Evolutionary conservation across 179 eudicot species (phyloP).

Genomic region (Pouteria campechiana): DNA sequence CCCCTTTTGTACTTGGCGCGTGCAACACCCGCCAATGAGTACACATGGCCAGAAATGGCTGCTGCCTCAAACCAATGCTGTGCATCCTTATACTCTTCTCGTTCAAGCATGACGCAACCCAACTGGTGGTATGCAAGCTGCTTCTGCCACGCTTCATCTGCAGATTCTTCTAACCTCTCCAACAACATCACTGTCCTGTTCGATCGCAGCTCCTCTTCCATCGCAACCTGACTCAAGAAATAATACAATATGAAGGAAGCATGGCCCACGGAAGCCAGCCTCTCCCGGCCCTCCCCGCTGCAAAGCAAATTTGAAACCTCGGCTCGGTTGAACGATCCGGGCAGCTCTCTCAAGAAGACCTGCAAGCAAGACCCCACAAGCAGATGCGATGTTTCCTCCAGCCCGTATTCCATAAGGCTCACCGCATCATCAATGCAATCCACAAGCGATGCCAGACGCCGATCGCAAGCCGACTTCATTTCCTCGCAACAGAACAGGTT

Average conservation of each 20-base stretch:
- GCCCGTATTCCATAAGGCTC: conserved; percentile 60
- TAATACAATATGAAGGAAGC: conserved; percentile 55
- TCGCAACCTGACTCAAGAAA: conserved; percentile 60
- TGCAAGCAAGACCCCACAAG: conserved; percentile 79
- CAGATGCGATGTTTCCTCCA: conserved; percentile 65
- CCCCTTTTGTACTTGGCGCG: conserved; percentile 74
- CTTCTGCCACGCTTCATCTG: conserved; percentile 54
- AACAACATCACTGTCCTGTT: conserved; percentile 49
- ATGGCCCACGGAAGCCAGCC: conserved; percentile 48
- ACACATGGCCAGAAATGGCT: conserved; percentile 54
- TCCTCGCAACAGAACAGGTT: conserved; percentile 73
- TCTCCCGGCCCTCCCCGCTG: conserved; percentile 42
- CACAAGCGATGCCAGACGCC: conserved; percentile 54
- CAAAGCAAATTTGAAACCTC: conserved; percentile 56
- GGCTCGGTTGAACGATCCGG: conserved; percentile 38
- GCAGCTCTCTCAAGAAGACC: conserved; percentile 65
- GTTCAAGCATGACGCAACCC: conserved; percentile 81
- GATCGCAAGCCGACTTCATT: conserved; percentile 65
- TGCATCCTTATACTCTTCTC: conserved; percentile 73
- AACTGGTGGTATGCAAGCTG: conserved; percentile 60
- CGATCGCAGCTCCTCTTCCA: conserved; percentile 59
- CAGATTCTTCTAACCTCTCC: conserved; percentile 57
- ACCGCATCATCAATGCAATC: conserved; percentile 40
- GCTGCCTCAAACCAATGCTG: conserved; percentile 73
- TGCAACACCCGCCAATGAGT: conserved; percentile 68